Percentiles rank a stretch among this genome's conserved stretches.
phyloP scores from a whole-genome alignment of 495 filamentous ascomycete genomes.

The Sporormia fimetaria region DNA sequence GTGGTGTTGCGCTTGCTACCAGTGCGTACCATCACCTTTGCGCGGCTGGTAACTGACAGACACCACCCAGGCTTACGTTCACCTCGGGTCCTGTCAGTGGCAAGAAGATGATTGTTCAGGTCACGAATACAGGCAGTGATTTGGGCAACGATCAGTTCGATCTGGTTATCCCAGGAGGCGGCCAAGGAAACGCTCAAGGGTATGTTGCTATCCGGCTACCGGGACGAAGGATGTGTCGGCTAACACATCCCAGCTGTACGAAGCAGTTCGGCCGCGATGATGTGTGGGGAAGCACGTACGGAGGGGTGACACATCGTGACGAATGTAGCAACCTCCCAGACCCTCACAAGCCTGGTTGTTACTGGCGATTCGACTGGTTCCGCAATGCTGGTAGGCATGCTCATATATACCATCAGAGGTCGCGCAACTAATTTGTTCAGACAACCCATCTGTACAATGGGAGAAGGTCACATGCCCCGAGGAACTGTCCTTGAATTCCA shows the following conservation, averaged over 20 bases:
- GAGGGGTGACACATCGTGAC: constrained; percentile 15
- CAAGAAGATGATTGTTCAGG: constrained; percentile 19
- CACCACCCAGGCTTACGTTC: constrained; percentile 6
- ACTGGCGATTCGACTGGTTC: constrained; percentile 20
- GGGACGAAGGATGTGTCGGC: neutral
- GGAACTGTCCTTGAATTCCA: constrained; percentile 5
- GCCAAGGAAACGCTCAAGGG: constrained; percentile 12
- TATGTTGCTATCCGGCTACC: neutral
- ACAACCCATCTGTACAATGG: constrained; percentile 14
- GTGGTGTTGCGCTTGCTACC: constrained; percentile 60
- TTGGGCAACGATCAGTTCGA: constrained; percentile 18
- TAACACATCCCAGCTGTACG: constrained; percentile 2
- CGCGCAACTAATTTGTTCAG: too few relatives aligned
- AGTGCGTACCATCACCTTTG: too few relatives aligned
- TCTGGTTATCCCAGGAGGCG: constrained; percentile 14
- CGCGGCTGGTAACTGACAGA: neutral
- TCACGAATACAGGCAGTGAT: constrained; percentile 11
- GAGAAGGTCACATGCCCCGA: constrained; percentile 13
- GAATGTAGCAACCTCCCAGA: constrained; percentile 11
- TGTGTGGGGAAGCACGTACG: constrained; percentile 12
- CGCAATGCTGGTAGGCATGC: too few relatives aligned
- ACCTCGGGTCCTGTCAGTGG: constrained; percentile 15
- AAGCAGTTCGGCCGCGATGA: constrained; percentile 8
- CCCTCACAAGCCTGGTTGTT: constrained; percentile 10
- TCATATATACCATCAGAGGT: too few relatives aligned